A percentile compares a stretch with the other conserved stretches of the same genome.
phyloP scores from a whole-genome alignment of 2,329 filamentous ascomycete species.

The Colletotrichum noveboracense region DNA sequence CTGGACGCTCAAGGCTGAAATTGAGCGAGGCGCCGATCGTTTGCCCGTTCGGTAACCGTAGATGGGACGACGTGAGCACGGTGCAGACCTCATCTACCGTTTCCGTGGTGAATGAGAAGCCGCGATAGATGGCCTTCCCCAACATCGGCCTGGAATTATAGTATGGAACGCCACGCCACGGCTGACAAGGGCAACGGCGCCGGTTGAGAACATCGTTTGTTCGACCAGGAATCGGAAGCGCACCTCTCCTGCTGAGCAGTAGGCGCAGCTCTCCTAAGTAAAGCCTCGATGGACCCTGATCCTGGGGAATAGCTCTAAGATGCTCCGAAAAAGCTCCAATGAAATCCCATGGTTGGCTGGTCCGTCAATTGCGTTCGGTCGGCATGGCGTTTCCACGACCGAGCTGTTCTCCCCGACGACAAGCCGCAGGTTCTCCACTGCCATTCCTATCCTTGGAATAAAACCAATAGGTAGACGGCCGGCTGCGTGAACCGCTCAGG shows the following conservation, averaged over 20 bases:
- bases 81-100: slow-evolving; percentile 9
- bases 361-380: background rate
- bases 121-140: background rate
- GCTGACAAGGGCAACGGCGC: background rate
- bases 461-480: background rate
- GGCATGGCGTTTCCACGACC: background rate
- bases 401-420: background rate
- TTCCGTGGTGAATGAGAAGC: slow-evolving; percentile 11
- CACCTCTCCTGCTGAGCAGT: background rate
- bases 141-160: background rate
- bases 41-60: background rate
- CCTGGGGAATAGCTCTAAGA: background rate
- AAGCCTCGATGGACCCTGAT: background rate
- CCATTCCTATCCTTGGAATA: background rate
- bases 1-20: slow-evolving; percentile 1
- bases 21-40: background rate
- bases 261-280: background rate
- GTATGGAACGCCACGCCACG: background rate
- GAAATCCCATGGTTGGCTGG: background rate
- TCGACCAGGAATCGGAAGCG: background rate
- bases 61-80: background rate
- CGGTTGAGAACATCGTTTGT: background rate
- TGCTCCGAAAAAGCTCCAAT: background rate
- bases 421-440: background rate
- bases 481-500: background rate